Conservation (phyloP, 78 protist species). For the Speleostelium caveatum region DNA sequence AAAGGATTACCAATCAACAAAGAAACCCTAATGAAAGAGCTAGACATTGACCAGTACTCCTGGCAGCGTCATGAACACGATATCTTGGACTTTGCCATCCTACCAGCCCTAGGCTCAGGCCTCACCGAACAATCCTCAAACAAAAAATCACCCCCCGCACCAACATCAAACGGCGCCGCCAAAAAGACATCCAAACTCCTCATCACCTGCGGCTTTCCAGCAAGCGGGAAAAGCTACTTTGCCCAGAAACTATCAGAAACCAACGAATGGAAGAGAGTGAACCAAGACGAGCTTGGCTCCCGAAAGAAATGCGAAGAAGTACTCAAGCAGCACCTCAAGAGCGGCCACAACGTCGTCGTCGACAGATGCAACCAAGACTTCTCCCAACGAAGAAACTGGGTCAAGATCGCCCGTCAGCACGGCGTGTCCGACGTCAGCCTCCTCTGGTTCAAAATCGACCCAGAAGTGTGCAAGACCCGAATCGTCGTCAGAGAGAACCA, state of each 20-base stretch:
- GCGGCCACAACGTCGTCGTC: conserved; percentile 24
- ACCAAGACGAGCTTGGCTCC: conserved; percentile 64
- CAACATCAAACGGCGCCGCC: background rate
- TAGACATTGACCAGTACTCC: conserved; percentile 24
- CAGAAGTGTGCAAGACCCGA: conserved; percentile 22
- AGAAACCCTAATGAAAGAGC: background rate
- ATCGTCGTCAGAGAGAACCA: conserved; percentile 63
- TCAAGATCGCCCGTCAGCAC: background rate
- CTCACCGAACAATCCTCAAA: background rate
- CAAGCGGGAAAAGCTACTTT: conserved; percentile 62
- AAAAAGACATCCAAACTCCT: background rate
- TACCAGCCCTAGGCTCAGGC: background rate
- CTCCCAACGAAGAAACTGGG: conserved; percentile 39
- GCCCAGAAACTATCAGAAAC: background rate
- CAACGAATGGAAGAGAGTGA: conserved; percentile 41
- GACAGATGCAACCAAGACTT: conserved; percentile 65
- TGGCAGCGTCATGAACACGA: conserved; percentile 41
- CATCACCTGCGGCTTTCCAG: conserved; percentile 58
- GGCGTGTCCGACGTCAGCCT: conserved; percentile 23
- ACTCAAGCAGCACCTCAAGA: background rate
- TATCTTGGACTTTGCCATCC: conserved; percentile 10
- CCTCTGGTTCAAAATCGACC: conserved; percentile 62
- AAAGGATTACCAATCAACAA: conserved; percentile 27
- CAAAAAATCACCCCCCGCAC: background rate
- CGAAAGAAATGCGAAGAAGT: conserved; percentile 59